Base-by-base conservation (phyloP, 331 rosid species). In the Arachis monticola region DNA sequence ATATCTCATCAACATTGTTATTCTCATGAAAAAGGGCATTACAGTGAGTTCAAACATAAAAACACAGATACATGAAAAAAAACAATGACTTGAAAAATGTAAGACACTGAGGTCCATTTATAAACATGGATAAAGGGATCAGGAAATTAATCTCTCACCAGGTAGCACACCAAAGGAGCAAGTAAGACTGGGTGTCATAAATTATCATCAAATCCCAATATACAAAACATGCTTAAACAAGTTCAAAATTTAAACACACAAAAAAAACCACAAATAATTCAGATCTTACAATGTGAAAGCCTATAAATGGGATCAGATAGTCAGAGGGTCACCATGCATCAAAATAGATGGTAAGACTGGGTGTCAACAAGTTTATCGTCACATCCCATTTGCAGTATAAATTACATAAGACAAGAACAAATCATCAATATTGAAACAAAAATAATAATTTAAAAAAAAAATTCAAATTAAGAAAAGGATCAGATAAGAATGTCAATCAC, bases 401-500 rank as follows among this genome's bases (percentile, higher is more conserved):
- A 12, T 35, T 35, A 35, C 0, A 5, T 6, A 12, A 38, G 11
- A 38, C 17, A 45, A 53, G 1, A 51, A 2, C 46, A 35, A 12
- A 5, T 0, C 2, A 41, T 1, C 5, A 3, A 9, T 35, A 35
- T 35, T 4, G 48, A 10, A 2, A 8, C 12, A 0, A 4, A 40
- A 0, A 0, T 22, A 22, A 13, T 1, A 0, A 59, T 9, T n/a
- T 3, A 2, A 7, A 2, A 0, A 2, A 0, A 1, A 6, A 2
- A 3, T 5, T 10, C 47, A 41, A n/a, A 2, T 13, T 2, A 5
- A 63, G 0, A 7, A 4, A 1, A 64, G 87, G 85, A 91, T 93
- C 98, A 91, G 96, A 85, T 81, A 74, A 30, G 32, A 22, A 17
- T 5, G 97, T 89, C 97, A 78, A 17, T 93, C 98, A 93, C 98